A percentile compares a stretch with the other conserved stretches of the same genome.
These are phyloP conservation scores for Sporothrix euskadiensis DNA, from an alignment of 2,329 filamentous ascomycete species.

Conservation along the genomic window DNA sequence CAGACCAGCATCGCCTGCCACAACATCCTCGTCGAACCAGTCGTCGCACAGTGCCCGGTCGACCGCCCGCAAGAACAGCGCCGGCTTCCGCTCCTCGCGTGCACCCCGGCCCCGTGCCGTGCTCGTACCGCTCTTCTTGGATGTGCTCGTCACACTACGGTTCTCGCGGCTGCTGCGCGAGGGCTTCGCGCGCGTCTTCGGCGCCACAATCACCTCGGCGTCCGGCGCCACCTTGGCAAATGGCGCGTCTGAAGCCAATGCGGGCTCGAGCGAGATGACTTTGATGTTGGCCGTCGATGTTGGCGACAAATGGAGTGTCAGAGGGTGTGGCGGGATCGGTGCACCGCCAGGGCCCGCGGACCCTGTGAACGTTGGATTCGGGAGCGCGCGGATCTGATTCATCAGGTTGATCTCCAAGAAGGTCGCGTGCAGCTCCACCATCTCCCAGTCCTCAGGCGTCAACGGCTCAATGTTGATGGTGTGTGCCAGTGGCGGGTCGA, in stretches of 20 bases:
- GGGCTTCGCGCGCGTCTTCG: conserved; percentile 77
- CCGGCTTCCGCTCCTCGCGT: conserved; percentile 66
- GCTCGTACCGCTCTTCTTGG: conserved; percentile 77
- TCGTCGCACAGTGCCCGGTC: conserved; percentile 68
- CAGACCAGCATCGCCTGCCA: conserved; percentile 52
- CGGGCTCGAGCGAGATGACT: conserved; percentile 78
- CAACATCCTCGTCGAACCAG: conserved; percentile 72
- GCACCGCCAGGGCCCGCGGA: conserved; percentile 49
- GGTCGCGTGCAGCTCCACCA: conserved; percentile 94
- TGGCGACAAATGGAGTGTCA: conserved; percentile 90
- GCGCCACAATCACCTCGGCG: conserved; percentile 95
- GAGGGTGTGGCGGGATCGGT: conserved; percentile 61
- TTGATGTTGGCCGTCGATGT: conserved; percentile 93
- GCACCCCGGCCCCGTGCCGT: conserved; percentile 52
- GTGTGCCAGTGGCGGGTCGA: conserved; percentile 87
- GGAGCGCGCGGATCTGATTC: conserved; percentile 87
- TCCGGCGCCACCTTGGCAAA: conserved; percentile 94
- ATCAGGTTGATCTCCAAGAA: conserved; percentile 94
- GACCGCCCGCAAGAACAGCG: conserved; percentile 77
- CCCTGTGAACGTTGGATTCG: conserved; percentile 70
- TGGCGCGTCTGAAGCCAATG: conserved; percentile 63
- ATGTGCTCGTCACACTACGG: conserved; percentile 76
- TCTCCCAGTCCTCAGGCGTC: conserved; percentile 96
- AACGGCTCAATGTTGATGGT: conserved; percentile 96
- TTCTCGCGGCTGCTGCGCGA: conserved; percentile 69